Evolutionary conservation across 768 basidiomycete species (phyloP).

Genomic region (Calocybe cyanea): DNA sequence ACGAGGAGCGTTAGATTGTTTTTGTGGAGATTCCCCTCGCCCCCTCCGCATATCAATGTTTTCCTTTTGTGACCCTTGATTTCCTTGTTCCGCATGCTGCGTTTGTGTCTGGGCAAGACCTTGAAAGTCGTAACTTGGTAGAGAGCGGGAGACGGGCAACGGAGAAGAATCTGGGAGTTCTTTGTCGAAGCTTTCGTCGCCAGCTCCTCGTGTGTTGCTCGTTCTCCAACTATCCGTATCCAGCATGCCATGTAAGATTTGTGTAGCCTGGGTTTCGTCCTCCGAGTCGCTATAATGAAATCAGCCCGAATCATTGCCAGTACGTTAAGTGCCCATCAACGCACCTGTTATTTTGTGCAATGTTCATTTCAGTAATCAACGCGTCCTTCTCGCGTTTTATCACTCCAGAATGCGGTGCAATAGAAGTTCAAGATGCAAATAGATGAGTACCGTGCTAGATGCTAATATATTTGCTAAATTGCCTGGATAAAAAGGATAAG

Average conservation of each 20-base stretch:
- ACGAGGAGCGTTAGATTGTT: constrained; percentile 16
- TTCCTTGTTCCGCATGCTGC: constrained; percentile 29
- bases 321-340: constrained; percentile 19
- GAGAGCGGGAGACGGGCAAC: constrained; percentile 28
- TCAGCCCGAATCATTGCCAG: constrained; percentile 2
- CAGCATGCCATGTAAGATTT: constrained; percentile 46
- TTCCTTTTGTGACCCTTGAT: constrained; percentile 53
- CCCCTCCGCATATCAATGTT: constrained; percentile 28
- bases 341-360: constrained; percentile 31
- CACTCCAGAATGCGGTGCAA: not conserved
- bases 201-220: constrained; percentile 16
- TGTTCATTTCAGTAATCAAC: constrained; percentile 29
- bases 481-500: constrained; percentile 1
- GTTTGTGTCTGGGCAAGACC: constrained; percentile 59
- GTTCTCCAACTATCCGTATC: constrained; percentile 19
- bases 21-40: not conserved
- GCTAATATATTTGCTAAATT: constrained; percentile 2
- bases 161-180: constrained; percentile 37
- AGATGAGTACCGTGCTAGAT: not conserved
- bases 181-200: constrained; percentile 23
- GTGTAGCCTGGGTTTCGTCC: constrained; percentile 50
- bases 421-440: not conserved
- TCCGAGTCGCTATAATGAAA: constrained; percentile 33
- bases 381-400: constrained; percentile 10
- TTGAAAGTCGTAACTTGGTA: constrained; percentile 53